A percentile compares a stretch with the other conserved stretches of the same genome.
Evolutionary conservation across 2,329 filamentous ascomycete species (phyloP).

Genomic region (Aureobasidium sp.): DNA sequence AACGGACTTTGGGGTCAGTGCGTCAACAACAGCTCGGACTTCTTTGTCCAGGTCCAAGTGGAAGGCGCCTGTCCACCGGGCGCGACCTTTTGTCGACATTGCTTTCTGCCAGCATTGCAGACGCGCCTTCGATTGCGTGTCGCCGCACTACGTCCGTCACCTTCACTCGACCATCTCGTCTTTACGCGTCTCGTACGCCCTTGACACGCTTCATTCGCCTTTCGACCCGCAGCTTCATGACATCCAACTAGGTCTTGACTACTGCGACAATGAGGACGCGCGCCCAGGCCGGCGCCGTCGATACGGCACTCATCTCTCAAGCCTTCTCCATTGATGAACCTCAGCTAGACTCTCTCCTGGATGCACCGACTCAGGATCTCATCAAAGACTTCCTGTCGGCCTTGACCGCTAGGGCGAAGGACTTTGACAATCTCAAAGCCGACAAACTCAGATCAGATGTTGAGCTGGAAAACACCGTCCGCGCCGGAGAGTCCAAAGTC

Average conservation of each 20-base stretch:
- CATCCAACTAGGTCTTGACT: neutral
- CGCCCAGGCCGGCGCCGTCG: conserved; percentile 47
- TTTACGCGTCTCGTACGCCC: neutral
- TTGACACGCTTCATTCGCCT: neutral
- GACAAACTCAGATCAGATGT: conserved; percentile 87
- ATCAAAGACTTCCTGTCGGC: conserved; percentile 68
- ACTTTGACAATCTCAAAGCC: conserved; percentile 72
- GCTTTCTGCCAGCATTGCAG: too few relatives aligned
- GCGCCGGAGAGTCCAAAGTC: conserved; percentile 73
- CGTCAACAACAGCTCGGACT: neutral
- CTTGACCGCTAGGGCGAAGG: conserved; percentile 70
- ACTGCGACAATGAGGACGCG: conserved; percentile 43
- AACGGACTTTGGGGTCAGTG: conserved; percentile 7
- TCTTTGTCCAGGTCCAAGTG: neutral
- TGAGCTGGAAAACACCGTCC: conserved; percentile 84
- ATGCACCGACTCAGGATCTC: conserved; percentile 68
- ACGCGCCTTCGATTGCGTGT: neutral
- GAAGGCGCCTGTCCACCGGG: too few relatives aligned
- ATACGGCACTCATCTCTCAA: conserved; percentile 65
- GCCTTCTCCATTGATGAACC: conserved; percentile 63
- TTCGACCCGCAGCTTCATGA: conserved; percentile 7
- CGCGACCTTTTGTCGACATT: too few relatives aligned
- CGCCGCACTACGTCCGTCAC: neutral
- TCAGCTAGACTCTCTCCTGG: conserved; percentile 54
- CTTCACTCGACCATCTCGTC: neutral